phyloP scores from a whole-genome alignment of 495 filamentous ascomycete species.

The Aspergillus asperescens region DNA sequence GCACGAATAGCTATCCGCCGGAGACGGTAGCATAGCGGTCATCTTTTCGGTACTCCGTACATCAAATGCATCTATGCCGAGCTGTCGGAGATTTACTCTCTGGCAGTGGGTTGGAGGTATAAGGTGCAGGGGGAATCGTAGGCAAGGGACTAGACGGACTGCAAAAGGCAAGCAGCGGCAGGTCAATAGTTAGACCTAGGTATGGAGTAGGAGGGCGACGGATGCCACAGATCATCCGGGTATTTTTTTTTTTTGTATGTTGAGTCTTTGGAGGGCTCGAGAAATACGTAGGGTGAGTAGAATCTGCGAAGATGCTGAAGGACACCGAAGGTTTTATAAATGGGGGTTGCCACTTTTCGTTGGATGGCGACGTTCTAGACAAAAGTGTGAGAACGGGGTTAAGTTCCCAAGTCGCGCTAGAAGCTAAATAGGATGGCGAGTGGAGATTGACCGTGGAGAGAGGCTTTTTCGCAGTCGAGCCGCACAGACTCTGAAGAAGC shows the following conservation, averaged over 20 bases:
- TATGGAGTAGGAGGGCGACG: background rate
- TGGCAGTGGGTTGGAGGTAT: background rate
- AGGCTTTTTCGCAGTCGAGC: background rate
- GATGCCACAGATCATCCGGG: background rate
- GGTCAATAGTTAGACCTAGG: background rate
- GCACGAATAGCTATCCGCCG: constrained; percentile 33
- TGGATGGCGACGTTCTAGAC: constrained; percentile 5
- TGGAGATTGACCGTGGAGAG: background rate
- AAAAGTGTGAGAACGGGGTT: background rate
- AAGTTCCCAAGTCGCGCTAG: background rate
- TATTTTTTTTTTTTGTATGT: background rate
- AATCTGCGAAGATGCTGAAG: background rate
- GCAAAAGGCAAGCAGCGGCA: background rate
- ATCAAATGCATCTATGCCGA: constrained; percentile 1
- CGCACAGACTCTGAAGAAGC: background rate
- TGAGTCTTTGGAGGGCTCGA: background rate
- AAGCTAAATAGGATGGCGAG: background rate
- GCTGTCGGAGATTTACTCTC: background rate
- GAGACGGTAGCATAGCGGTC: constrained; percentile 41
- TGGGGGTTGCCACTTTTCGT: background rate
- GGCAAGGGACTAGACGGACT: background rate
- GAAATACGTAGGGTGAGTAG: background rate
- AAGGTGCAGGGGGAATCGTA: background rate
- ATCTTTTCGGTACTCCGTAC: constrained; percentile 22
- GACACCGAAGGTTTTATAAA: constrained; percentile 1